A percentile compares a stretch with the other conserved stretches of the same genome.
Evolutionary conservation across 1,139 yeast genomes (phyloP).

Genomic region (Nakaseomyces kungkrabaensis): DNA sequence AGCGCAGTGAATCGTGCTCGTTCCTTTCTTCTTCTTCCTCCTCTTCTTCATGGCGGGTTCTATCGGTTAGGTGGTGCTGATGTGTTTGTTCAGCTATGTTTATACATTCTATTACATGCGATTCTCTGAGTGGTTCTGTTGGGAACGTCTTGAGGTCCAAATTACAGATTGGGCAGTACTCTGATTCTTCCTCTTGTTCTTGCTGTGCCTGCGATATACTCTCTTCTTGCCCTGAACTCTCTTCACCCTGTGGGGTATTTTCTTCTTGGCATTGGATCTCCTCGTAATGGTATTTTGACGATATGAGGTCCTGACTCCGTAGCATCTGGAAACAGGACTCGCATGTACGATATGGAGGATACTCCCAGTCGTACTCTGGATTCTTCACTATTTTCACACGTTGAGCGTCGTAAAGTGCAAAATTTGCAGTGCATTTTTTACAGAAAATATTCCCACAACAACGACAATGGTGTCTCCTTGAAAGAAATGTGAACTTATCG

Average conservation of each 20-base stretch:
- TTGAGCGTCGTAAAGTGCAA: conserved; percentile 21
- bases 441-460: conserved; percentile 30
- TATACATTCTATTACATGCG: conserved; percentile 64
- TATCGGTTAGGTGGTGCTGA: conserved; percentile 38
- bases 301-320: conserved; percentile 1
- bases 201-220: not conserved
- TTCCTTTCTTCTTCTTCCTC: conserved; percentile 2
- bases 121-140: conserved; percentile 43
- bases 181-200: conserved; percentile 1
- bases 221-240: conserved; percentile 26
- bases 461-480: conserved; percentile 85
- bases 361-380: conserved; percentile 61
- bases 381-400: conserved; percentile 61
- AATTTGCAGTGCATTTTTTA: conserved; percentile 20
- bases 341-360: conserved; percentile 26
- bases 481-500: conserved; percentile 49
- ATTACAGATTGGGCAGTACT: conserved; percentile 49
- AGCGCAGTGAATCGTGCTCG: conserved; percentile 4
- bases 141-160: conserved; percentile 27
- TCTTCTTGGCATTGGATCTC: not conserved
- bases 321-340: conserved; percentile 8
- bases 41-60: not conserved
- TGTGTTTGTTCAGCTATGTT: conserved; percentile 50
- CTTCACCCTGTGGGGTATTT: conserved; percentile 5
- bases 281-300: conserved; percentile 1